Base-by-base conservation (phyloP, 768 basidiomycete genomes). In the Dacryopinax primogenitus region DNA sequence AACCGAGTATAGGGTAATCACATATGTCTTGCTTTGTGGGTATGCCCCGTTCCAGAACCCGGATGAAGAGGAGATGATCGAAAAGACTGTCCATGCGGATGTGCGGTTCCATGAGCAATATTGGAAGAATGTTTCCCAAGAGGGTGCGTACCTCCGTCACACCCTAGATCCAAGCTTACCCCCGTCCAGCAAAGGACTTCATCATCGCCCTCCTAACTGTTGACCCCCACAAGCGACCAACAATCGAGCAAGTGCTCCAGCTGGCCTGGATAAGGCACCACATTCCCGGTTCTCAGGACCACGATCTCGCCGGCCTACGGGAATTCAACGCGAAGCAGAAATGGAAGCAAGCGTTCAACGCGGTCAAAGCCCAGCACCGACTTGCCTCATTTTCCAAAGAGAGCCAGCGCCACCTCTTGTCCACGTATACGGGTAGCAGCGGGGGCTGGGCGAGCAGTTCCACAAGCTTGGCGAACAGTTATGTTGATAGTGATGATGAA, bases 31-130 rank as follows among this genome's bases (percentile, higher is more conserved):
- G 15, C 81, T 96, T 1, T 95, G 95, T 71, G 95, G 95, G 1
- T 98, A 98, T 76, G 86, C 89, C 1, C 96, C 96, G 0, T 98
- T 98, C 80, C 83, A 92, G 44, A 86, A 88, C 0, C 88, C 91
- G 28, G 87, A 93, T 70, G 76, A 83, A 62, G 82, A 83, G 66
- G 83, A 85, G 61, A 81, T 97, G 36, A 79, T 88, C 63, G 81
- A 83, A 33, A 92, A 98, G 74, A 95, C 91, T n/a, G 86, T 84
- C 0, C 83, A 82, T 36, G 93, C 87, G 0, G 86, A 84, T 70
- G 81, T 97, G 58, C 87, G 88, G 69, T 98, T 99, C 73, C 95
- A 97, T 69, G 90, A 93, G 32, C 81, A 85, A 34, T 99, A 93
- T 68, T 99, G 96, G 96, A 83, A 84, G 75, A 96, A 95, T 66